Evolutionary conservation across 192 early-diverging fungal species (phyloP).

Genomic region (Paraglomus brasilianum): DNA sequence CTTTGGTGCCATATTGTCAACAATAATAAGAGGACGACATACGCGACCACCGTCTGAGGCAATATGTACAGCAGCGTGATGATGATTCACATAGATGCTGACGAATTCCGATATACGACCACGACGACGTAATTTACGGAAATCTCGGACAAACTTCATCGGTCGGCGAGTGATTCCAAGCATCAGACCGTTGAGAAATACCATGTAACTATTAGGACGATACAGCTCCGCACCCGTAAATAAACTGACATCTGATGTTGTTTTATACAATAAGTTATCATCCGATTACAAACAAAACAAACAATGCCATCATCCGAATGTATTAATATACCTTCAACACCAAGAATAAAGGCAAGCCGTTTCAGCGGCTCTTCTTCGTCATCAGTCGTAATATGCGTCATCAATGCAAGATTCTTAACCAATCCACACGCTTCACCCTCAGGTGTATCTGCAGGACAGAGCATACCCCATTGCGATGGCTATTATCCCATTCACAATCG

Average conservation of each 20-base stretch:
- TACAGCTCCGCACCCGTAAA: slow-evolving; percentile 88
- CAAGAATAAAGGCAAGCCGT: slow-evolving; percentile 79
- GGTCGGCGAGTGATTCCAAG: slow-evolving; percentile 84
- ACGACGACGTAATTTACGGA: slow-evolving; percentile 81
- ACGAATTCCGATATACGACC: slow-evolving; percentile 91
- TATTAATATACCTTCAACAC: slow-evolving; percentile 65
- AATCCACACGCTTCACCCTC: slow-evolving; percentile 98
- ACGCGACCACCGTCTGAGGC: slow-evolving; percentile 93
- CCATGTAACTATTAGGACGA: slow-evolving; percentile 72
- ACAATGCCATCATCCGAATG: not conserved
- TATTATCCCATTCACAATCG: slow-evolving; percentile 5
- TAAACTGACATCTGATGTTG: slow-evolving; percentile 71
- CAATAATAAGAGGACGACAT: slow-evolving; percentile 95
- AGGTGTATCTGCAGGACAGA: slow-evolving; percentile 96
- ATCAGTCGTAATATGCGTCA: slow-evolving; percentile 98
- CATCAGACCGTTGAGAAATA: slow-evolving; percentile 93
- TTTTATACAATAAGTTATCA: not conserved
- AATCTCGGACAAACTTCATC: slow-evolving; percentile 80
- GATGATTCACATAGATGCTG: slow-evolving; percentile 81
- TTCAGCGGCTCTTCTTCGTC: slow-evolving; percentile 80
- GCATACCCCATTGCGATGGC: slow-evolving; percentile 97
- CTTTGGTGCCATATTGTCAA: slow-evolving; percentile 71
- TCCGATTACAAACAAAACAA: not conserved
- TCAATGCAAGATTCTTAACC: slow-evolving; percentile 95
- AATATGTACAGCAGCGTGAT: slow-evolving; percentile 85